Evolutionary conservation across 2,329 filamentous ascomycete genomes (phyloP).

Genomic region (Aspergillus calidoustus): DNA sequence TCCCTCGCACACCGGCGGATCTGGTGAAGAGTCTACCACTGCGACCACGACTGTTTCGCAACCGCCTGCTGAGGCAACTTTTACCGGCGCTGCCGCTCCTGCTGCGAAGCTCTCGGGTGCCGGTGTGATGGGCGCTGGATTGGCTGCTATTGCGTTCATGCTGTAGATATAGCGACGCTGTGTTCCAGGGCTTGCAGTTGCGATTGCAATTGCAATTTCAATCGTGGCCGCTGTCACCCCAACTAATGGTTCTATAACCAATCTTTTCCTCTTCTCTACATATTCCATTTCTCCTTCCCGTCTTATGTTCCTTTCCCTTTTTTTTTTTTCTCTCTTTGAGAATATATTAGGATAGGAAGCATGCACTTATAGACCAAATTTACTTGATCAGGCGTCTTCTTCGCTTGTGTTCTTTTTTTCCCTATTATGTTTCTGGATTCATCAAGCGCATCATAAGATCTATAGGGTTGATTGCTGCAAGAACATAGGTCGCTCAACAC

Average conservation of each 20-base stretch:
- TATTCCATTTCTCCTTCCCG: background rate
- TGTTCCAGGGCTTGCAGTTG: background rate
- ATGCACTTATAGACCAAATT: conserved; percentile 3
- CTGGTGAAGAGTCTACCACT: conserved; percentile 4
- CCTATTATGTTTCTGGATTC: background rate
- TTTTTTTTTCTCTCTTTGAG: background rate
- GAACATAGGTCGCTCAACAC: no score
- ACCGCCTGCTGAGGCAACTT: conserved; percentile 21
- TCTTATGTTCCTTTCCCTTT: background rate
- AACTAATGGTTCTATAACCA: background rate
- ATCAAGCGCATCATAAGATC: background rate
- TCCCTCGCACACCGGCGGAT: conserved; percentile 6
- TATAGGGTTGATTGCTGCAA: background rate
- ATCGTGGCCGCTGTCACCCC: background rate
- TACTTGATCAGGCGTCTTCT: background rate
- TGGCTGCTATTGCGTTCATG: conserved; percentile 36
- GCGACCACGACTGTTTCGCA: background rate
- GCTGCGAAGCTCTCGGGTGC: conserved; percentile 30
- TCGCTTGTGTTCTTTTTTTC: background rate
- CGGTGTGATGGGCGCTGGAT: conserved; percentile 35
- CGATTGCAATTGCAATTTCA: background rate
- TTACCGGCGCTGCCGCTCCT: conserved; percentile 28
- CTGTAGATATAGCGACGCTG: conserved; percentile 29
- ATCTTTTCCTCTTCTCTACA: background rate
- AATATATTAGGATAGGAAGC: background rate